Evolutionary conservation across 805 yeast genomes (phyloP), one percentile per base, ranked within the genome.

Genomic region (Myxozyma lipomycoides): DNA sequence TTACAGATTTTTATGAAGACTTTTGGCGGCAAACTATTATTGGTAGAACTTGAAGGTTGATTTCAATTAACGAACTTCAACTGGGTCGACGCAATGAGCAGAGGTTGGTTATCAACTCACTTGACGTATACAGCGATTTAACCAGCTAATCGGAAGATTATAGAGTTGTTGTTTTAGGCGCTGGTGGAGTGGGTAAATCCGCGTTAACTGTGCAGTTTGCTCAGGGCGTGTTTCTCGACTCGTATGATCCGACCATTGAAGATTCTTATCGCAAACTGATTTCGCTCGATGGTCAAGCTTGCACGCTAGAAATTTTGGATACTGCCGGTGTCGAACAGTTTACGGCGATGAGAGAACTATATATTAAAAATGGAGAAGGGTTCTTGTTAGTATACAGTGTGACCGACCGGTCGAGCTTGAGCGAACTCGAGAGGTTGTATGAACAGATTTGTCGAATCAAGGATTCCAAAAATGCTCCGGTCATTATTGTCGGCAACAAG

Each of bases 281-380:
- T 52, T 89, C 84, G 62, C 83, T 91, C 37, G 97, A 93, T 67
- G 95, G 89, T 26, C 78, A 93, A 58, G 82, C 87, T 2, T 88
- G 95, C 64, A 87, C 84, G 59, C 73, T 91, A 60, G 96, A 91
- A 70, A 84, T 85, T 48, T 72, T 90, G 54, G 98, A 93, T 64
- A 88, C 96, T 1, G 95, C 96, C 1, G 98, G 96, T 42, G 84
- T 84, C 55, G 96, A 96, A 24, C 97, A 90, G 70, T 91, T 89
- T 73, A 88, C 96, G 1, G 96, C 97, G 10, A 90, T 91, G 97
- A 73, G 98, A 59, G 97, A 91, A 55, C 64, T 68, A 12, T 71
- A 71, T 53, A 70, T 71, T 50, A 53, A 53, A 61, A 83, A 88
- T 45, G 96, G 97, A 7, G 85, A 84, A 64, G 97, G 97, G 2